Base-by-base conservation (phyloP, 2,329 filamentous ascomycete species). In the Colletotrichum cuscutae region DNA sequence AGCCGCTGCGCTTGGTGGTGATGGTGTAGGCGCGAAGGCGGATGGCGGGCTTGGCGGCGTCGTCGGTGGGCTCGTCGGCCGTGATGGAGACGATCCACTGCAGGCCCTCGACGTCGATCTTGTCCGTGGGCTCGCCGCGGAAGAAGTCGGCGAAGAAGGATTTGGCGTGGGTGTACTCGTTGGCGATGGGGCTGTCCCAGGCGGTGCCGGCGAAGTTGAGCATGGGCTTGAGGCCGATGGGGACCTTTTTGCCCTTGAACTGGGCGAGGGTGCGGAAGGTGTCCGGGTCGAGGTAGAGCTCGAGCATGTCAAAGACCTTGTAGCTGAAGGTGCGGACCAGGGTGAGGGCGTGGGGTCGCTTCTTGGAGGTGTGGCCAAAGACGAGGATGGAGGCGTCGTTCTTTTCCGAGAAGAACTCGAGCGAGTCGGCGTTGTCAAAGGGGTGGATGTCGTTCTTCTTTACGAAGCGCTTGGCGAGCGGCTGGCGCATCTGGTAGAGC, bases 391-490 rank as follows among this genome's bases (percentile, higher is more conserved):
- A 93, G 79, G 94, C 92, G 82, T 99, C 97, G 85, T 99, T 99
- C 87, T 98, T 99, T 81, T 95, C 92, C 75, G 93, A 93, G 87
- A 99, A 95, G 87, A 99, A 99, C 84, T 98, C 95, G 76, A 98
- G 89, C 65, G 93, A 96, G 32, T 92, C 88, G 75, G 93, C 86
- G 81, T 97, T 95, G 83, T 98, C 96, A 83, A 99, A 99, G 2
- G 97, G 97, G 83, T 97, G 95, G 78, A 98, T 93, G 77, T 91
- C 89, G 84, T 99, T 99, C 87, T 98, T 98, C 89, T 98, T 99
- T 84, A 91, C 94, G 86, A 99, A 98, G 77, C 95, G 95, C 83
- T 97, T 93, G 76, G 92, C 92, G 74, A 96, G 89, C 2, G 95
- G 95, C 79, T 93, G 92, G 78, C 96, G 95, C 80, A 99, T 88